phyloP scores from a whole-genome alignment of 192 early-diverging fungal genomes.

The Spizellomyces punctatus region DNA sequence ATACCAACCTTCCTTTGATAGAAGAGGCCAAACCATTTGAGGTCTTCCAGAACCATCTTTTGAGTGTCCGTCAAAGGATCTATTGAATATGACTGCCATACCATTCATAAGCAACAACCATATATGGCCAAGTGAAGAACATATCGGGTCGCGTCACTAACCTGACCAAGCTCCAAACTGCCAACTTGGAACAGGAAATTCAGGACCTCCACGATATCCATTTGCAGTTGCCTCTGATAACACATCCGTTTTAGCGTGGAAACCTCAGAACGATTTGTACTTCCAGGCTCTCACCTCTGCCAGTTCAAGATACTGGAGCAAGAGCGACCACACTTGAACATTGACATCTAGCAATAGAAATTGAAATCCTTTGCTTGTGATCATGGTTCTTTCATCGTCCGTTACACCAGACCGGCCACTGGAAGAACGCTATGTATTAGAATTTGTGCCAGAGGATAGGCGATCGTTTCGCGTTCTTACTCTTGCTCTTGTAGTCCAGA shows the following conservation, averaged over 20 bases:
- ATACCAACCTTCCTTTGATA: slow-evolving; percentile 71
- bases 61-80: slow-evolving; percentile 84
- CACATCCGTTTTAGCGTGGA: not conserved
- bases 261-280: not conserved
- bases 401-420: not conserved
- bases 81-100: slow-evolving; percentile 75
- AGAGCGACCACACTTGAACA: slow-evolving; percentile 94
- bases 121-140: slow-evolving; percentile 4
- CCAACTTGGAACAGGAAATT: slow-evolving; percentile 94
- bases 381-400: slow-evolving; percentile 52
- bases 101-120: not conserved
- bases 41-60: slow-evolving; percentile 80
- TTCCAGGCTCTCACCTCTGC: slow-evolving; percentile 52
- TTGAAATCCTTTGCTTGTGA: slow-evolving; percentile 97
- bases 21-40: slow-evolving; percentile 86
- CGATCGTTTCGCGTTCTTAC: not conserved
- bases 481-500: slow-evolving; percentile 58
- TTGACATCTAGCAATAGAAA: slow-evolving; percentile 92
- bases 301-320: slow-evolving; percentile 90
- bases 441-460: not conserved
- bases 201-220: slow-evolving; percentile 93
- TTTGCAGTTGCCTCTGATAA: slow-evolving; percentile 43
- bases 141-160: slow-evolving; percentile 13
- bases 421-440: not conserved
- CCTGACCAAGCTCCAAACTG: slow-evolving; percentile 84